Percentiles rank a stretch among this genome's conserved stretches.
These are phyloP conservation scores for Diplosphaera chodatii DNA, from an alignment of 139 green algal genomes.

Conservation along the genomic window DNA sequence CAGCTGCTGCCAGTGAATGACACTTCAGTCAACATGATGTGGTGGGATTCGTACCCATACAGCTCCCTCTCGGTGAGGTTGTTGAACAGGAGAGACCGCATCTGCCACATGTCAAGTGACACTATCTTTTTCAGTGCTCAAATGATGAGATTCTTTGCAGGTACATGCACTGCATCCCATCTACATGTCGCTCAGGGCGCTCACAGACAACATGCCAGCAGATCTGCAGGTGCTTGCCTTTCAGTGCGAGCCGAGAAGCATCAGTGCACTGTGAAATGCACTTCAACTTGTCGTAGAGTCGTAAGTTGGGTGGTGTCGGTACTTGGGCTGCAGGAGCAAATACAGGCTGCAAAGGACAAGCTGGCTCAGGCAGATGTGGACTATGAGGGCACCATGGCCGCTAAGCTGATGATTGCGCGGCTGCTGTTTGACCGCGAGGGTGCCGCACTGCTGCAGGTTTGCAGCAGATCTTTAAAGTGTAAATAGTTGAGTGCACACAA, in stretches of 20 bases:
- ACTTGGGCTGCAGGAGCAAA: background rate
- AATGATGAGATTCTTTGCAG: no score
- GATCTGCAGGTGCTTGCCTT: conserved; percentile 10
- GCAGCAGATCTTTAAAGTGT: no score
- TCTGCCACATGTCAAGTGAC: no score
- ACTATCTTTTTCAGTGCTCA: no score
- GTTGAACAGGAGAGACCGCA: no score
- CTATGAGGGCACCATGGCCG: conserved; percentile 71
- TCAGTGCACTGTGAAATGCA: no score
- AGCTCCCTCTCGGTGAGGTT: conserved; percentile 71
- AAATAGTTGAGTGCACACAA: no score
- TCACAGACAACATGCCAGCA: conserved; percentile 15
- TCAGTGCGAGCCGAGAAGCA: no score
- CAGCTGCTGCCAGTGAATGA: conserved; percentile 96
- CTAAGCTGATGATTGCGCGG: conserved; percentile 68
- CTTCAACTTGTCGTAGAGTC: no score
- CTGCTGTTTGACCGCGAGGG: conserved; percentile 42
- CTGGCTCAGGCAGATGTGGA: conserved; percentile 61
- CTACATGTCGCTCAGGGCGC: conserved; percentile 59
- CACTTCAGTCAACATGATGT: conserved; percentile 84
- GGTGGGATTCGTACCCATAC: conserved; percentile 96
- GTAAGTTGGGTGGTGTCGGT: no score
- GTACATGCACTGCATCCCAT: conserved; percentile 90
- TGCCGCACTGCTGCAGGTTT: conserved; percentile 23
- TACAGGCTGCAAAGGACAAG: background rate